Conservation (phyloP, 306 rosid genomes). For the Parietaria judaica region DNA sequence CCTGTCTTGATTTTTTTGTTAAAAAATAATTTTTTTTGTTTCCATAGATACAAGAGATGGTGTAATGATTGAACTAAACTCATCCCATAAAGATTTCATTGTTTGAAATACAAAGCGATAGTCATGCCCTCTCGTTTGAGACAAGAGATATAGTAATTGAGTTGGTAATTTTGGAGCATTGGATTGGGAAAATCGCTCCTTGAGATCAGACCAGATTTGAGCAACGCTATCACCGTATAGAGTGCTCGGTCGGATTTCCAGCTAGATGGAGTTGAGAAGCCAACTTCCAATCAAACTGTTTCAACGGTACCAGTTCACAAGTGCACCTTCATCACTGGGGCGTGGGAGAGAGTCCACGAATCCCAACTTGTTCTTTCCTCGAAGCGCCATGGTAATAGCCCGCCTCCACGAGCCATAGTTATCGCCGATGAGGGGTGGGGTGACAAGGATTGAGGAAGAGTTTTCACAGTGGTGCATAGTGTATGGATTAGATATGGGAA, state of each 20-base stretch:
- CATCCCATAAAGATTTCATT: background rate
- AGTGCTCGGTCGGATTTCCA: background rate
- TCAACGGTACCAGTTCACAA: conserved; percentile 1
- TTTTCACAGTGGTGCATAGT: background rate
- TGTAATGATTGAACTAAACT: background rate
- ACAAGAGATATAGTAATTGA: background rate
- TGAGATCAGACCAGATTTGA: conserved; percentile 2
- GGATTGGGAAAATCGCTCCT: conserved; percentile 1
- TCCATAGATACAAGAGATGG: background rate
- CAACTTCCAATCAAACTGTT: conserved; percentile 13
- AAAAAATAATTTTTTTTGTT: no score
- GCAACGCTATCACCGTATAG: conserved; percentile 1
- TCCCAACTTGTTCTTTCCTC: conserved; percentile 5
- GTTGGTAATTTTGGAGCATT: conserved; percentile 1
- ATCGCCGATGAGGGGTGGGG: background rate
- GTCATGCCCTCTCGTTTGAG: background rate
- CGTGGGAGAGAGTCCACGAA: conserved; percentile 11
- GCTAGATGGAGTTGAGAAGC: background rate
- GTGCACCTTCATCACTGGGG: conserved; percentile 2
- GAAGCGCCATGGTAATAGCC: conserved; percentile 11
- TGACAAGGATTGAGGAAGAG: background rate
- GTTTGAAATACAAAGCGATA: background rate
- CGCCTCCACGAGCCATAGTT: conserved; percentile 4
- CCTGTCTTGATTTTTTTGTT: background rate
- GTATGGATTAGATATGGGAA: background rate